Percentiles rank a stretch among this genome's conserved stretches.
These are phyloP conservation scores for Talaromyces borbonicus DNA, from an alignment of 495 filamentous ascomycete genomes.

Conservation along the genomic window DNA sequence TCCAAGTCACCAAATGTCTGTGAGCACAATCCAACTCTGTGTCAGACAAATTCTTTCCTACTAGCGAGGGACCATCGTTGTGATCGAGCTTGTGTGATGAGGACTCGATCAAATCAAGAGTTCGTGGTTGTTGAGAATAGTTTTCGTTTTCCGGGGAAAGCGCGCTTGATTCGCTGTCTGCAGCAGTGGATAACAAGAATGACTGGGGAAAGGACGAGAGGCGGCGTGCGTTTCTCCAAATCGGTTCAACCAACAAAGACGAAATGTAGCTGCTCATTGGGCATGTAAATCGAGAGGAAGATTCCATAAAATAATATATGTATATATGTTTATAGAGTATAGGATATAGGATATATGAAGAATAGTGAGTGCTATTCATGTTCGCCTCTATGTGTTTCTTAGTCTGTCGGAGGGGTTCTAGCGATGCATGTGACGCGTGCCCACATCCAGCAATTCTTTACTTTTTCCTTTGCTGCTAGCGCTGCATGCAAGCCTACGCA, in stretches of 20 bases:
- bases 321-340: too few species aligned
- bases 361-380: too few species aligned
- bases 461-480: too few species aligned
- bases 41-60: neutral
- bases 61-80: neutral
- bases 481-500: too few species aligned
- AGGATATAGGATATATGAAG: too few species aligned
- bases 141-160: neutral
- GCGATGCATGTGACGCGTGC: too few species aligned
- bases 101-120: neutral
- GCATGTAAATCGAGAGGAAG: too few species aligned
- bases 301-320: too few species aligned
- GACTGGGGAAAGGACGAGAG: constrained; percentile 36
- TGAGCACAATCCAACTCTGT: neutral
- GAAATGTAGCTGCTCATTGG: constrained; percentile 64
- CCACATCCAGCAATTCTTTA: too few species aligned
- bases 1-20: neutral
- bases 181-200: too few species aligned
- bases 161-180: neutral
- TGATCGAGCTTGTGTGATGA: neutral
- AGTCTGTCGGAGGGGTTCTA: too few species aligned
- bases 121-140: neutral
- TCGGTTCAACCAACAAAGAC: constrained; percentile 67
- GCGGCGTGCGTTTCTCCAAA: constrained; percentile 64
- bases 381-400: too few species aligned